Evolutionary conservation across 2,329 filamentous ascomycete genomes (phyloP).

Genomic region (Didymosphaeria variabile): DNA sequence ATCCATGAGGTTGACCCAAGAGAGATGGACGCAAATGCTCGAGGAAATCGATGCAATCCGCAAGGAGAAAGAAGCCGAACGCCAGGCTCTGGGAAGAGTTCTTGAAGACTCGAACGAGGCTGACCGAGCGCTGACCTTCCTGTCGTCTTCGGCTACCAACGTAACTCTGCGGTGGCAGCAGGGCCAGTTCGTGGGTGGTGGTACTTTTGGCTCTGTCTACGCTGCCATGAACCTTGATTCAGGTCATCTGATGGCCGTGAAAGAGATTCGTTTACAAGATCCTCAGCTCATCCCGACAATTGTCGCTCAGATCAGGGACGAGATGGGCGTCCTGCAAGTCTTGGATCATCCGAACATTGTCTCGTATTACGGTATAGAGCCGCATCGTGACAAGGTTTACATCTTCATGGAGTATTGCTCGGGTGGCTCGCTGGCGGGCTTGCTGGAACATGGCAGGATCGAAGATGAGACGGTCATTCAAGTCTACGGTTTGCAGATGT

Average conservation of each 20-base stretch:
- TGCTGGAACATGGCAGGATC: slow-evolving; percentile 94
- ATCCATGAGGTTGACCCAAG: slow-evolving; percentile 76
- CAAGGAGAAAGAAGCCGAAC: slow-evolving; percentile 81
- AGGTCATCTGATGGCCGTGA: slow-evolving; percentile 96
- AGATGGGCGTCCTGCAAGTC: slow-evolving; percentile 95
- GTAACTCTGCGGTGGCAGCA: slow-evolving; percentile 98
- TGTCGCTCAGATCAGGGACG: slow-evolving; percentile 91
- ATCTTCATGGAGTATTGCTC: slow-evolving; percentile 99
- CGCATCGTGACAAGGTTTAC: slow-evolving; percentile 98
- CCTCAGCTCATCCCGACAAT: slow-evolving; percentile 95
- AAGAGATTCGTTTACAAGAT: slow-evolving; percentile 96
- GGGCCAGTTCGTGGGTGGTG: slow-evolving; percentile 96
- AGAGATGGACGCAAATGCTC: slow-evolving; percentile 78
- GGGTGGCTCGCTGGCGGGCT: slow-evolving; percentile 85
- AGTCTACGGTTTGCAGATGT: slow-evolving; percentile 92
- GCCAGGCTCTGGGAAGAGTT: slow-evolving; percentile 87
- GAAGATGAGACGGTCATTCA: slow-evolving; percentile 98
- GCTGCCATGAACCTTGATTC: slow-evolving; percentile 97
- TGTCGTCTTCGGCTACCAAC: slow-evolving; percentile 94
- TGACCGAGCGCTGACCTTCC: slow-evolving; percentile 90
- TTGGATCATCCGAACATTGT: slow-evolving; percentile 98
- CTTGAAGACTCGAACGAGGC: slow-evolving; percentile 95
- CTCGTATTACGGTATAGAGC: slow-evolving; percentile 96
- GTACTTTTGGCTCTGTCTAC: slow-evolving; percentile 97
- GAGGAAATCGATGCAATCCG: slow-evolving; percentile 79